Evolutionary conservation across 2,329 filamentous ascomycete species (phyloP), one percentile per base, ranked within the genome.

Genomic region (Fusarium oligoseptatum): DNA sequence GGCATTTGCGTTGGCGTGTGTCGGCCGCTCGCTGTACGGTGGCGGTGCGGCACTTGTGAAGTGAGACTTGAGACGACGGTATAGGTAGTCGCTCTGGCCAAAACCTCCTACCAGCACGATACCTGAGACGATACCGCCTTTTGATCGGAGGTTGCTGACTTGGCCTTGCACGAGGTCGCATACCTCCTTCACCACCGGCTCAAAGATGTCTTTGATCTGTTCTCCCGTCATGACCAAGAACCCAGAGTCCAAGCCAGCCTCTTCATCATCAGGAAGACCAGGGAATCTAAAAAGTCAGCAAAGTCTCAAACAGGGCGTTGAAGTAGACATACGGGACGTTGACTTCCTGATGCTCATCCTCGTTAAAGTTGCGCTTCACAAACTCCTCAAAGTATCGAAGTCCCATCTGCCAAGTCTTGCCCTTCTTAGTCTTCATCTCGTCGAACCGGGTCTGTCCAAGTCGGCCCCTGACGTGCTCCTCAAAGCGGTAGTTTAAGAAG

Each of bases 41-140:
- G 89, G 89, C 10, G 89, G 89, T 3, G 88, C 87, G 4, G 87
- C 86, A 76, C 85, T 88, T 20, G 85, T 86, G 77, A 95, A 95
- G 79, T 93, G 91, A 39, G 86, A 81, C 81, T 94, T 94, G 74
- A 96, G 87, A 3, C 90, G 87, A 43, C 89, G 89, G 84, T 95
- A 94, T 11, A 94, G 87, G 80, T 94, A 94, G 79, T 94, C 91
- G 81, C 91, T 93, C 84, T 95, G 92, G 1, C 94, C 94, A 77
- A 96, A 96, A 8, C 94, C 94, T 72, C 94, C 94, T 0, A 96
- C 94, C 7, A 96, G 87, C 52, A 95, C 92, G 73, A 96, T 94
- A n/a, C 93, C 93, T 12, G 89, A 90, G 6, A 93, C 91, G 60
- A 90, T 84, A 43, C 89, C 90, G 36, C 90, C 90, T 71, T 90